These are phyloP conservation scores for Mycena latifolia DNA, from an alignment of 768 basidiomycete genomes.

Conservation along the genomic window DNA sequence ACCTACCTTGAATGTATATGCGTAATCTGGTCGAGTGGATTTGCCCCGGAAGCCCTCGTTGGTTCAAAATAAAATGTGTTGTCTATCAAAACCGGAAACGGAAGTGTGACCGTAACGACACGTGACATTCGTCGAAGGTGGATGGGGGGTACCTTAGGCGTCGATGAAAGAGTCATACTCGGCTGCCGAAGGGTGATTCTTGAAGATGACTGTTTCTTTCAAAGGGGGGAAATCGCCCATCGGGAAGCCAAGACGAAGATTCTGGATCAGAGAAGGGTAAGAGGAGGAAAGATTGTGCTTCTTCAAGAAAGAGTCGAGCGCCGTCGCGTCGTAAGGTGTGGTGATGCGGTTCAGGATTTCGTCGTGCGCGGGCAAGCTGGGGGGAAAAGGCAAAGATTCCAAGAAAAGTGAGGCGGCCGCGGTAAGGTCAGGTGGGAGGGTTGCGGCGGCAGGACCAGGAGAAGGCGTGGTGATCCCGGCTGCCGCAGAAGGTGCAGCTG, in stretches of 20 bases:
- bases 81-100: too few species aligned
- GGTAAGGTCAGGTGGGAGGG: neutral
- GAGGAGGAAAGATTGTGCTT: slow-evolving; percentile 15
- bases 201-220: slow-evolving; percentile 31
- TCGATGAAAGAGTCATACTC: slow-evolving; percentile 25
- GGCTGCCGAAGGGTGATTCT: slow-evolving; percentile 33
- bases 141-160: too few species aligned
- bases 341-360: slow-evolving; percentile 26
- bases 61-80: too few species aligned
- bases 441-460: neutral
- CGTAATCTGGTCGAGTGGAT: too few species aligned
- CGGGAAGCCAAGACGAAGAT: slow-evolving; percentile 16
- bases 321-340: slow-evolving; percentile 34
- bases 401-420: slow-evolving; percentile 6
- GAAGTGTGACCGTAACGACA: too few species aligned
- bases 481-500: slow-evolving; percentile 23
- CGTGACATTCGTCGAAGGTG: too few species aligned
- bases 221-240: slow-evolving; percentile 23
- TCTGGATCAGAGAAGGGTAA: slow-evolving; percentile 37
- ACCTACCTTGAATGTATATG: too few species aligned
- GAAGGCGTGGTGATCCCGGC: slow-evolving; percentile 14
- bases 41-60: too few species aligned
- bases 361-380: neutral
- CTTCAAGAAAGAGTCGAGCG: slow-evolving; percentile 28
- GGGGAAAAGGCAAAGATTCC: neutral